Evolutionary conservation across 441 rosid species (phyloP).

Genomic region (Sinapis alba): DNA sequence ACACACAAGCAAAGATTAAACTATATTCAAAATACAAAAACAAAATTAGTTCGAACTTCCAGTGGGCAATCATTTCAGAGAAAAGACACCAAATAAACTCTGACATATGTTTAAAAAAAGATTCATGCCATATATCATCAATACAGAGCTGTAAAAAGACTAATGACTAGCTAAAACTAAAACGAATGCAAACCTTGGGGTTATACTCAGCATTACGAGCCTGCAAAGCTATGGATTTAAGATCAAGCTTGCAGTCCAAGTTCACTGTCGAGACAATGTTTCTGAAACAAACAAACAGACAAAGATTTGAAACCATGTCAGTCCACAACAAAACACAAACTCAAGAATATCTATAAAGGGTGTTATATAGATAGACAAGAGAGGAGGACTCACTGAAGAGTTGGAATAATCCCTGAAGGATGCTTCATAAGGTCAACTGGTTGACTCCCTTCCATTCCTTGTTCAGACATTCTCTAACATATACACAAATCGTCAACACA

Average conservation of each 20-base stretch:
- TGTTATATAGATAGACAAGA: neutral
- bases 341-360: neutral
- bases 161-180: neutral
- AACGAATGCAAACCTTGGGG: constrained; percentile 64
- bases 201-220: constrained; percentile 77
- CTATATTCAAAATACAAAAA: neutral
- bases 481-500: neutral
- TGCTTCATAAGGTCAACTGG: constrained; percentile 90
- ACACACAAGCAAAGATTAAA: constrained; percentile 1
- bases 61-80: neutral
- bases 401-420: constrained; percentile 92
- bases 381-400: constrained; percentile 73
- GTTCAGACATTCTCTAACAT: constrained; percentile 64
- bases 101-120: neutral
- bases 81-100: neutral
- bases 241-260: too few relatives aligned
- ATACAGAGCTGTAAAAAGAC: neutral
- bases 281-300: neutral
- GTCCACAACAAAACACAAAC: constrained; percentile 3
- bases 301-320: neutral
- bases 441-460: constrained; percentile 76
- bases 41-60: neutral
- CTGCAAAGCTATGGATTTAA: too few relatives aligned
- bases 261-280: too few relatives aligned
- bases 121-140: neutral